These are phyloP conservation scores for Thraustochytrium sp. DNA, from an alignment of 352 stramenopile genomes.

Conservation along the genomic window DNA sequence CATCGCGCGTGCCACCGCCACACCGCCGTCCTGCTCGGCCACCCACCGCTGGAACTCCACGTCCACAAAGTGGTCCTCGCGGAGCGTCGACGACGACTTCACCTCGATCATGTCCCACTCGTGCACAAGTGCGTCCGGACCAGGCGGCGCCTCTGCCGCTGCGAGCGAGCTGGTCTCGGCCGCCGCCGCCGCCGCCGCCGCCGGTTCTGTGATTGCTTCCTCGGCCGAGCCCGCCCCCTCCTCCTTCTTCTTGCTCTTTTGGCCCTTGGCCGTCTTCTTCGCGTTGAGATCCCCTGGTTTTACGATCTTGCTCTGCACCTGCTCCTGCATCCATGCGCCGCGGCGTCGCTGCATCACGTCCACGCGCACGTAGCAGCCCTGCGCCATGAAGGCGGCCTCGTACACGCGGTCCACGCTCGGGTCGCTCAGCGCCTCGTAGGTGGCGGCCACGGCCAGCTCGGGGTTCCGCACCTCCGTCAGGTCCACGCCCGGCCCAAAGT, in stretches of 20 bases:
- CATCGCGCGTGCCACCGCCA: neutral
- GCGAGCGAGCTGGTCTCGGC: too few species aligned
- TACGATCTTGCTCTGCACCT: too few species aligned
- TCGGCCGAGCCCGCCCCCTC: too few species aligned
- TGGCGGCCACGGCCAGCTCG: neutral
- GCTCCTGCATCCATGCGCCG: too few species aligned
- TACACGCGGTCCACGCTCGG: neutral
- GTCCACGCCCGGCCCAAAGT: neutral
- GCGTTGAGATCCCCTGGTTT: too few species aligned
- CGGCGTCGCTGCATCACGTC: constrained; percentile 13
- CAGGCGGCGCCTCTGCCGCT: too few species aligned
- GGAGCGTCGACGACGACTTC: neutral
- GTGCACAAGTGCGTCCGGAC: too few species aligned
- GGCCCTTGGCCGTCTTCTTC: too few species aligned
- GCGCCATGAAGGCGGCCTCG: neutral
- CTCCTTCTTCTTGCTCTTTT: too few species aligned
- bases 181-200: too few species aligned
- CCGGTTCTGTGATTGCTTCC: too few species aligned
- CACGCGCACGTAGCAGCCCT: neutral
- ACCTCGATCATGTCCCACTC: constrained; percentile 44
- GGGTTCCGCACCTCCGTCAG: neutral
- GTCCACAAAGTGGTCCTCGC: neutral
- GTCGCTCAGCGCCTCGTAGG: neutral
- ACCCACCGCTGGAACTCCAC: neutral
- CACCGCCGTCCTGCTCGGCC: neutral